phyloP scores from a whole-genome alignment of 192 early-diverging fungal species.

The Diversispora eburnea region DNA sequence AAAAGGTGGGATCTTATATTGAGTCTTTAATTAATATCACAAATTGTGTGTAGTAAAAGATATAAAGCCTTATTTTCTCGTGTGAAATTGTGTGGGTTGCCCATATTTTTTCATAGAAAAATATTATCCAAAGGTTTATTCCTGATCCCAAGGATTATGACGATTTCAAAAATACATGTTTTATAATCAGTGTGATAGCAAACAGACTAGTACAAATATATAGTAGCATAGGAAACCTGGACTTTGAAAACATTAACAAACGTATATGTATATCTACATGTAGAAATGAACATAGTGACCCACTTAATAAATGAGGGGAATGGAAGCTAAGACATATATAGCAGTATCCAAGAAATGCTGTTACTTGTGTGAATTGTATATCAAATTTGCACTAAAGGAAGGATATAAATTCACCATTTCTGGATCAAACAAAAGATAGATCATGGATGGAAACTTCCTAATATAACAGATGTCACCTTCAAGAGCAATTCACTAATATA shows the following conservation, averaged over 20 bases:
- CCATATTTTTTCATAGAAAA: no score
- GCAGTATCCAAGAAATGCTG: no score
- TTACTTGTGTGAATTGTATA: background rate
- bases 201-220: background rate
- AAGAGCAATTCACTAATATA: background rate
- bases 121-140: background rate
- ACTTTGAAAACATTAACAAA: no score
- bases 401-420: no score
- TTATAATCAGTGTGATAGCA: background rate
- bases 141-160: background rate
- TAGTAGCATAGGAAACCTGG: background rate
- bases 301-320: no score
- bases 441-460: background rate
- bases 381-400: no score
- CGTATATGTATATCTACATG: no score
- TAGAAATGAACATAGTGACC: no score
- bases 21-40: background rate
- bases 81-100: background rate
- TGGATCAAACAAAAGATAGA: background rate
- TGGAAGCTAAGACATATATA: no score
- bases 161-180: background rate
- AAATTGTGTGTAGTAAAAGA: background rate
- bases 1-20: slow-evolving; percentile 3
- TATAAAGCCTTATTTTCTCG: no score
- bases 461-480: background rate